Percentiles rank a stretch among this genome's conserved stretches.
These are phyloP conservation scores for Parascedosporium putredinis DNA, from an alignment of 2,329 filamentous ascomycete genomes.

Conservation along the genomic window DNA sequence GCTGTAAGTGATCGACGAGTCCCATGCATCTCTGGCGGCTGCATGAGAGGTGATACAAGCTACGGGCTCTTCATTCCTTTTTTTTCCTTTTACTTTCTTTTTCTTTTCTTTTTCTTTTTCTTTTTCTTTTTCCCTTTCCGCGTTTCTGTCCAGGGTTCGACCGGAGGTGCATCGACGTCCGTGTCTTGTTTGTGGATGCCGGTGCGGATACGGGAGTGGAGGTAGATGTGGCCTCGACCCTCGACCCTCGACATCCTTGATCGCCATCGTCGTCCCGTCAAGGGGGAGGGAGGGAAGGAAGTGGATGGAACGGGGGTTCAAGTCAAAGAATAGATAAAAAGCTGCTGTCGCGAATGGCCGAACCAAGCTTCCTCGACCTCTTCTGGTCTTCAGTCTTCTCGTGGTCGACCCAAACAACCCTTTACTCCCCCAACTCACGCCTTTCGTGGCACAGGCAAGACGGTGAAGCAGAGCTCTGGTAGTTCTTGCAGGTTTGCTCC, in stretches of 20 bases:
- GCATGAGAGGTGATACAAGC: neutral
- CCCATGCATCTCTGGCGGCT: conserved; percentile 1
- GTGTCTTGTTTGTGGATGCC: neutral
- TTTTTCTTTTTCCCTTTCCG: no score
- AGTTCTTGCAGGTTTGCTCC: conserved; percentile 29
- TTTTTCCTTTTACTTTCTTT: no score
- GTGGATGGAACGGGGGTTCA: neutral
- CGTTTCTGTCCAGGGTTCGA: neutral
- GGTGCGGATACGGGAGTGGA: neutral
- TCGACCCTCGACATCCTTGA: neutral
- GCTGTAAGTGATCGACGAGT: neutral
- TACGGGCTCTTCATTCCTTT: neutral
- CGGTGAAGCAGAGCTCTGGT: conserved; percentile 35
- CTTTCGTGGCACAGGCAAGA: conserved; percentile 11
- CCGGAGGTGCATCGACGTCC: neutral
- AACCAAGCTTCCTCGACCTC: conserved; percentile 11
- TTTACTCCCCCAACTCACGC: conserved; percentile 11
- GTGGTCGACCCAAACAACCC: conserved; percentile 17
- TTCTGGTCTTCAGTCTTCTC: conserved; percentile 18
- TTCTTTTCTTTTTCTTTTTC: no score
- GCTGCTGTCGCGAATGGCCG: neutral
- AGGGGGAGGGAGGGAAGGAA: neutral
- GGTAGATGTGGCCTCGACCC: neutral
- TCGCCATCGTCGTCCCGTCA: neutral
- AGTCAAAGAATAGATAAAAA: neutral